Conservation (phyloP, 2,329 filamentous ascomycete species). For the Penicillium digitatum region DNA sequence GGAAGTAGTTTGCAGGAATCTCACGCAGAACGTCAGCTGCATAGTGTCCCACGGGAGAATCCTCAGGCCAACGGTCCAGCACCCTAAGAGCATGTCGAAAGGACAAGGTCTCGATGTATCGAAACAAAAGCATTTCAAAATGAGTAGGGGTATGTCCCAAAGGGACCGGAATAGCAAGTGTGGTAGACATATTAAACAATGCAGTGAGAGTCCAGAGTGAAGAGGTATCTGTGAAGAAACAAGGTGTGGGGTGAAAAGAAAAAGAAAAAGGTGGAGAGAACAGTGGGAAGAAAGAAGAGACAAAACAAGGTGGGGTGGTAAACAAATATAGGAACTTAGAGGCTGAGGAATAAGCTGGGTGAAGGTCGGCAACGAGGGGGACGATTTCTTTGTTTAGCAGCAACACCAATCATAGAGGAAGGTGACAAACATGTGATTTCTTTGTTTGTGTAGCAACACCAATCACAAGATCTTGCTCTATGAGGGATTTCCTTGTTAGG, state of each 20-base stretch:
- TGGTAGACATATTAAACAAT: background rate
- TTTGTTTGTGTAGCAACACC: conserved; percentile 3
- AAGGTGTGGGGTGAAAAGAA: background rate
- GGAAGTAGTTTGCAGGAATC: background rate
- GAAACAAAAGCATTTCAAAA: background rate
- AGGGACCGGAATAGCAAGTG: background rate
- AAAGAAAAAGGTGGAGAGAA: background rate
- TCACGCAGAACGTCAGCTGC: background rate
- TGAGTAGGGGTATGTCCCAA: background rate
- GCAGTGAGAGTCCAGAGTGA: background rate
- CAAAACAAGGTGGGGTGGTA: background rate
- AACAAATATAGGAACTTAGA: background rate
- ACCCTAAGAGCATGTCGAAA: background rate
- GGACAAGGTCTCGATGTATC: background rate
- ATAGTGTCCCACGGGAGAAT: background rate
- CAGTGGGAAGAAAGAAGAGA: conserved; percentile 1
- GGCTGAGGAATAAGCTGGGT: background rate
- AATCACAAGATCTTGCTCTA: background rate
- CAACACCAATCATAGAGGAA: background rate
- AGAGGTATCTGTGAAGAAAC: background rate
- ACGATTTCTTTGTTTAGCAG: background rate
- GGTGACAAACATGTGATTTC: background rate
- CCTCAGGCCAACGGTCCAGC: background rate
- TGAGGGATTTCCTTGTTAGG: background rate
- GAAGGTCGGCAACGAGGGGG: background rate